A percentile compares a stretch with the other conserved stretches of the same genome.
Evolutionary conservation across 441 rosid species (phyloP).

Genomic region (Gossypium schwendimanii): DNA sequence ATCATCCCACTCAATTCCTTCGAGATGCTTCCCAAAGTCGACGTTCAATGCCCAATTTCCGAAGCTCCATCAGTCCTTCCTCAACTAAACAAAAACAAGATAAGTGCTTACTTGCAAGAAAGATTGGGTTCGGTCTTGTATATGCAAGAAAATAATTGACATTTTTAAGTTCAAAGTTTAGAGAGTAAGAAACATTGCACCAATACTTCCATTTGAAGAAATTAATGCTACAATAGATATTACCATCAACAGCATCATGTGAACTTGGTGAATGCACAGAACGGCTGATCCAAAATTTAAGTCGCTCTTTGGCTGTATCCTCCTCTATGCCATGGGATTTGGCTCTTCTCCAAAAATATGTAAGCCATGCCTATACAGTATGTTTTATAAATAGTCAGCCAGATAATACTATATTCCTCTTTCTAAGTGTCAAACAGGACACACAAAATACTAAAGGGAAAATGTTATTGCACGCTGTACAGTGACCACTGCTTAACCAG

Average conservation of each 20-base stretch:
- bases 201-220: neutral
- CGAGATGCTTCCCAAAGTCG: slow-evolving; percentile 95
- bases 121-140: neutral
- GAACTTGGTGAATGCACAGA: slow-evolving; percentile 61
- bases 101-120: neutral
- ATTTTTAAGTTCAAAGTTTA: neutral
- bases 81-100: slow-evolving; percentile 44
- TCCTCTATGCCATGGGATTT: slow-evolving; percentile 51
- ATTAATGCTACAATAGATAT: slow-evolving; percentile 2
- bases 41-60: slow-evolving; percentile 84
- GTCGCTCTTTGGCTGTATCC: slow-evolving; percentile 49
- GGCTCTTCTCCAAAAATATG: slow-evolving; percentile 77
- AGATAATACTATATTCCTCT: neutral
- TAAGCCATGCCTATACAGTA: slow-evolving; percentile 59
- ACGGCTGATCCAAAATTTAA: slow-evolving; percentile 59
- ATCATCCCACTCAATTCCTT: slow-evolving; percentile 46
- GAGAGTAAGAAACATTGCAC: neutral
- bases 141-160: neutral
- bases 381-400: neutral
- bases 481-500: neutral
- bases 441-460: neutral
- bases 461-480: neutral
- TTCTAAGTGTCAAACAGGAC: neutral
- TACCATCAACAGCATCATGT: slow-evolving; percentile 61
- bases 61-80: slow-evolving; percentile 74